Evolutionary conservation across 1,139 yeast genomes (phyloP).

Genomic region (Suhomyces ambrosiae): DNA sequence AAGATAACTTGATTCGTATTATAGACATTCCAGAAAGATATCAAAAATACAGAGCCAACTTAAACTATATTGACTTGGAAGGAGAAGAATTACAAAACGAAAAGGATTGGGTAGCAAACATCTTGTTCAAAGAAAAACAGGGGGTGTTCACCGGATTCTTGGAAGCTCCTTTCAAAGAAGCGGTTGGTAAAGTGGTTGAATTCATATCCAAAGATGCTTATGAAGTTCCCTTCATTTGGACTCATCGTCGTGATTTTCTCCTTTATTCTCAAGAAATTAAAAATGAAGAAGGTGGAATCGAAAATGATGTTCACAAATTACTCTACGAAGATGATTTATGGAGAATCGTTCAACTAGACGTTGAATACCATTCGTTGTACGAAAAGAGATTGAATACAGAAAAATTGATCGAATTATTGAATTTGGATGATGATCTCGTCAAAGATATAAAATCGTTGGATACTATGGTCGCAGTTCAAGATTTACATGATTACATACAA

Average conservation of each 20-base stretch:
- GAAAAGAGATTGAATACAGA: slow-evolving; percentile 72
- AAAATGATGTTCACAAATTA: slow-evolving; percentile 52
- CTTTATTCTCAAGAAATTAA: slow-evolving; percentile 58
- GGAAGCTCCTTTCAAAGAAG: slow-evolving; percentile 62
- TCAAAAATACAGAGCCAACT: slow-evolving; percentile 69
- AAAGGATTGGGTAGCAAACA: slow-evolving; percentile 74
- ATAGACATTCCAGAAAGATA: slow-evolving; percentile 92
- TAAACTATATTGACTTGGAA: slow-evolving; percentile 66
- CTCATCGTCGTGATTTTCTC: slow-evolving; percentile 89
- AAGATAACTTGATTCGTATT: slow-evolving; percentile 83
- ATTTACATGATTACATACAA: slow-evolving; percentile 78
- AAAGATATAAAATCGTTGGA: slow-evolving; percentile 61
- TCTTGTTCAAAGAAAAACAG: slow-evolving; percentile 55
- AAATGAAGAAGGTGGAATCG: slow-evolving; percentile 46
- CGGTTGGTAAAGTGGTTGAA: slow-evolving; percentile 77
- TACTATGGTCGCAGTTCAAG: slow-evolving; percentile 81
- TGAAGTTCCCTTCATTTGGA: slow-evolving; percentile 97
- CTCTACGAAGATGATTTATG: slow-evolving; percentile 85
- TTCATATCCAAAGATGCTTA: slow-evolving; percentile 76
- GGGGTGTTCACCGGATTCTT: slow-evolving; percentile 39
- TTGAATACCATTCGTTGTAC: slow-evolving; percentile 83
- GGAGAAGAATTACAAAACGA: slow-evolving; percentile 72
- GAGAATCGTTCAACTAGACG: slow-evolving; percentile 84
- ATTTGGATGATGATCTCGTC: slow-evolving; percentile 57
- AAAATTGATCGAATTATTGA: slow-evolving; percentile 57